Evolutionary conservation across 2,329 filamentous ascomycete species (phyloP), one percentile per base, ranked within the genome.

Genomic region (Capronia coronata): DNA sequence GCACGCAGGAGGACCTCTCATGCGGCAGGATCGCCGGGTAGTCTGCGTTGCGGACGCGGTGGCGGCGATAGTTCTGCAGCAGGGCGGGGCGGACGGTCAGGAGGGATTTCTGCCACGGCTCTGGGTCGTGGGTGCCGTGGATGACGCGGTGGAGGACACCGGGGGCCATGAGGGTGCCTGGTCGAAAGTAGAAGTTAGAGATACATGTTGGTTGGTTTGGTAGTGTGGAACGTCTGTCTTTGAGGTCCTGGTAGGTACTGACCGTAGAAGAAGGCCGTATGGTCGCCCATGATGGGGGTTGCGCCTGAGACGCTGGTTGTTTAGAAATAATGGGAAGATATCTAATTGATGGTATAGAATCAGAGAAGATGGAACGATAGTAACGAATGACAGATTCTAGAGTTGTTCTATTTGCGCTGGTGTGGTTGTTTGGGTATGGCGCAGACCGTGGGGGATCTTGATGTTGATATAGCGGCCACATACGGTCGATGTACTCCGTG

Each of bases 81-180:
- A 94, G 70, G 11, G 90, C 90, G 0, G 88, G 86, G 0, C 75
- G 75, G 64, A 88, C 78, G 55, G 79, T 79, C 29, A 91, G 71
- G 40, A 78, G 67, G 10, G 66, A 65, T 51, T 68, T 71, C 63
- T 76, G 75, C 55, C 70, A 75, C 65, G 66, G 74, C 62, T 66
- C 76, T 29, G 62, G 78, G 62, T 55, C 75, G 13, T 70, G 66
- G 7, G 70, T 68, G 58, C 82, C 79, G 68, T 90, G 87, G 67
- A 87, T 87, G 37, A 95, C 89, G 27, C 85, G 84, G 70, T 86
- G 84, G 60, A 97, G 87, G 61, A 97, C 83, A 62, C 85, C 80
- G 0, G 85, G 81, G n/a, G 84, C 86, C 89, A 96, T 96, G 63
- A 83, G 68, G 21, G 79, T 82, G 57, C 75, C 70, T 75, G 43